A percentile compares a stretch with the other conserved stretches of the same genome.
Evolutionary conservation across 768 basidiomycete species (phyloP).

Genomic region (Lanmaoa rubissima): DNA sequence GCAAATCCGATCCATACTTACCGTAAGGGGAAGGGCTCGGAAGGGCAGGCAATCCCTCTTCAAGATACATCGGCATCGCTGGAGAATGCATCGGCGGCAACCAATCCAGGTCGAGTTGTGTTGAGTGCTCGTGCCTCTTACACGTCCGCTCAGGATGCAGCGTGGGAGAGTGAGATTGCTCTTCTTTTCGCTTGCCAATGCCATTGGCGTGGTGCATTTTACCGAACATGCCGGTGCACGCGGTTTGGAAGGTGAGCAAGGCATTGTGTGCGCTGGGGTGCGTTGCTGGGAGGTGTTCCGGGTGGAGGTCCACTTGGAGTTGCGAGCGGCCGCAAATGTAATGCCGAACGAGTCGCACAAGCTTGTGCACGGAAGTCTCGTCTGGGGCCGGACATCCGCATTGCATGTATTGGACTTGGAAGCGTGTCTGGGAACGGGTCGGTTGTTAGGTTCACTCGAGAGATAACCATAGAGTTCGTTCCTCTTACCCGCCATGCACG

Average conservation of each 20-base stretch:
- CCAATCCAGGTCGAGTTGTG: neutral
- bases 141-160: neutral
- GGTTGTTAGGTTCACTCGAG: neutral
- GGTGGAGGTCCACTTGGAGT: conserved; percentile 34
- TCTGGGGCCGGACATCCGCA: conserved; percentile 59
- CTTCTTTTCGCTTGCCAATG: neutral
- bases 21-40: neutral
- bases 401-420: conserved; percentile 50
- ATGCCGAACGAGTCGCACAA: conserved; percentile 35
- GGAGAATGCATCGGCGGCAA: neutral
- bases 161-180: neutral
- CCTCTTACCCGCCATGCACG: conserved; percentile 47
- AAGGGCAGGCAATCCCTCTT: neutral
- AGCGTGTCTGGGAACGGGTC: conserved; percentile 37
- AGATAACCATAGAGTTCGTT: too few species aligned
- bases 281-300: conserved; percentile 45
- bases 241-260: conserved; percentile 35
- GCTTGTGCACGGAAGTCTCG: conserved; percentile 41
- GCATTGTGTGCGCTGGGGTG: conserved; percentile 58
- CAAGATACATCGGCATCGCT: neutral
- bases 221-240: conserved; percentile 21
- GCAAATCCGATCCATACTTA: neutral
- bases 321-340: conserved; percentile 21
- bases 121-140: neutral
- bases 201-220: conserved; percentile 1